Conservation (phyloP, 345 rosid species). For the Nephelium lappaceum region DNA sequence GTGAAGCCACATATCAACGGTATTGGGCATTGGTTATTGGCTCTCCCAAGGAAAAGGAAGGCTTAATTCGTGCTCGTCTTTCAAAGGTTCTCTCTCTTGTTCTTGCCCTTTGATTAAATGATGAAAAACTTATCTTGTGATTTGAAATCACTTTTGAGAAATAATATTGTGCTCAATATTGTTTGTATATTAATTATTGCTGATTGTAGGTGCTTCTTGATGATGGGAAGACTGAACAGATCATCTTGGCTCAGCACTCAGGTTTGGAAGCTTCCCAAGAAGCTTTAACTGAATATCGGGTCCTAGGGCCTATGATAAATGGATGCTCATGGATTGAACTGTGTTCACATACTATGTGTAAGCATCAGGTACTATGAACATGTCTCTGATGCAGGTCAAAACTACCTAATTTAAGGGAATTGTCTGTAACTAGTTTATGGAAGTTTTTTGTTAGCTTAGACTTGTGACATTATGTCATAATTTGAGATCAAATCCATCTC, state of each 20-base stretch:
- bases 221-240: conserved; percentile 91
- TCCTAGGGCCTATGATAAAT: conserved; percentile 81
- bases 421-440: neutral
- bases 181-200: neutral
- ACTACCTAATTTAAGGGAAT: neutral
- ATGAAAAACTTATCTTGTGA: neutral
- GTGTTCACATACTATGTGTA: conserved; percentile 73
- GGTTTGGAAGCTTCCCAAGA: conserved; percentile 79
- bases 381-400: neutral
- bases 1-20: conserved; percentile 67
- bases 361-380: conserved; percentile 72
- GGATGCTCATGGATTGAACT: conserved; percentile 95
- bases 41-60: conserved; percentile 79
- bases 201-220: conserved; percentile 71
- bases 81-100: conserved; percentile 59
- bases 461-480: neutral
- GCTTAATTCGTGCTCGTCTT: conserved; percentile 74
- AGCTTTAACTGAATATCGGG: conserved; percentile 84
- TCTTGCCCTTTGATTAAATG: conserved; percentile 1
- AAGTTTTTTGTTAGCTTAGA: neutral
- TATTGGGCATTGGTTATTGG: conserved; percentile 95
- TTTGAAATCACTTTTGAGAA: neutral
- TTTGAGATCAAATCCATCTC: neutral
- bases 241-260: conserved; percentile 64
- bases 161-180: neutral